These are phyloP conservation scores for Mycena albidolilacea DNA, from an alignment of 768 basidiomycete genomes.

Conservation along the genomic window DNA sequence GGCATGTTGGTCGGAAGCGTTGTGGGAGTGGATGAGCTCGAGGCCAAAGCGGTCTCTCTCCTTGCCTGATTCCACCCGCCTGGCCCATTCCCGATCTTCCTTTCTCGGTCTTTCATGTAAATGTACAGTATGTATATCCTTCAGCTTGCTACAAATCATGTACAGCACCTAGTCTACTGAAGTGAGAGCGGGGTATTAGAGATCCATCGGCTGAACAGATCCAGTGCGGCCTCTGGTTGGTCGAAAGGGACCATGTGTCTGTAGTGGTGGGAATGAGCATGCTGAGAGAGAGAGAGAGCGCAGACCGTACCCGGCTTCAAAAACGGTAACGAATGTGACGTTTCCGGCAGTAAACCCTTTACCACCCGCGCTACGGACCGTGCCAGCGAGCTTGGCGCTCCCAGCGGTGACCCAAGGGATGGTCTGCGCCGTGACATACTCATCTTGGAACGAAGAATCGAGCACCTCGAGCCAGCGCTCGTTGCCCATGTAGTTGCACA, in stretches of 20 bases:
- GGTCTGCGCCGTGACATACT: constrained; percentile 66
- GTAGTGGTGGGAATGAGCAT: constrained; percentile 21
- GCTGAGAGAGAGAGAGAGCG: neutral
- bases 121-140: too few species aligned
- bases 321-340: constrained; percentile 83
- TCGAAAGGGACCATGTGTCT: constrained; percentile 95
- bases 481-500: constrained; percentile 92
- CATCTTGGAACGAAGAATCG: constrained; percentile 71
- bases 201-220: constrained; percentile 37
- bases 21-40: constrained; percentile 7
- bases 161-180: neutral
- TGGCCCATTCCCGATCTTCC: too few species aligned
- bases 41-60: neutral
- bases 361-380: constrained; percentile 79
- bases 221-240: constrained; percentile 87
- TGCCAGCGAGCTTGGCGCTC: constrained; percentile 72
- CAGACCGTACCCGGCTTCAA: constrained; percentile 81
- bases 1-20: neutral
- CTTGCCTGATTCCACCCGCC: neutral
- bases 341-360: constrained; percentile 81
- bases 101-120: too few species aligned
- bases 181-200: constrained; percentile 32
- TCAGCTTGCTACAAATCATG: too few species aligned
- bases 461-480: constrained; percentile 81
- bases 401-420: constrained; percentile 70